Percentiles rank a stretch among this genome's conserved stretches.
phyloP scores from a whole-genome alignment of 306 rosid species.

The Arachis hypogaea region DNA sequence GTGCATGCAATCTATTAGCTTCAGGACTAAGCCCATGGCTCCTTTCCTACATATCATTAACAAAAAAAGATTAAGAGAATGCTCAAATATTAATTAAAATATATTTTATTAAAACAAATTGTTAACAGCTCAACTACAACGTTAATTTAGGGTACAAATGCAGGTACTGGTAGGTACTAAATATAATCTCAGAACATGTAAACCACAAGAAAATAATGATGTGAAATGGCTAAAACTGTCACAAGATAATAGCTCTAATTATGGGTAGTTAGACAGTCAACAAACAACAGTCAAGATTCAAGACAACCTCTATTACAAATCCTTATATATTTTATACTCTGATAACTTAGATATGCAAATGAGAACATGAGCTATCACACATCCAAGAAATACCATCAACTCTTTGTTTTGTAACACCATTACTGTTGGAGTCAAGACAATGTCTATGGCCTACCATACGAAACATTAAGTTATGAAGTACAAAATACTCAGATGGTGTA shows the following conservation, averaged over 20 bases:
- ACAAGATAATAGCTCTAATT: constrained; percentile 7
- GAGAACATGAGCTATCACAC: constrained; percentile 7
- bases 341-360: constrained; percentile 12
- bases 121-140: neutral
- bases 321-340: neutral
- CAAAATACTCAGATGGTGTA: neutral
- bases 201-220: neutral
- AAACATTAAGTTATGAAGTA: neutral
- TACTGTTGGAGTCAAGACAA: neutral
- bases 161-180: neutral
- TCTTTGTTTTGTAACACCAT: neutral
- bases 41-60: constrained; percentile 66
- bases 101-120: neutral
- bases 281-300: constrained; percentile 8
- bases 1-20: constrained; percentile 70
- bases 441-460: neutral
- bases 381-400: constrained; percentile 1
- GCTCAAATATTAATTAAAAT: constrained; percentile 3
- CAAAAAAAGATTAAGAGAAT: constrained; percentile 14
- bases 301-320: neutral
- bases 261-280: constrained; percentile 7
- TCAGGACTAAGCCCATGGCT: constrained; percentile 51
- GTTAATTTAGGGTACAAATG: neutral
- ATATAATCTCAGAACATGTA: neutral
- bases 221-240: neutral